These are phyloP conservation scores for Heliamphora exappendiculata DNA, from an alignment of 148 eudicot genomes.

Conservation along the genomic window DNA sequence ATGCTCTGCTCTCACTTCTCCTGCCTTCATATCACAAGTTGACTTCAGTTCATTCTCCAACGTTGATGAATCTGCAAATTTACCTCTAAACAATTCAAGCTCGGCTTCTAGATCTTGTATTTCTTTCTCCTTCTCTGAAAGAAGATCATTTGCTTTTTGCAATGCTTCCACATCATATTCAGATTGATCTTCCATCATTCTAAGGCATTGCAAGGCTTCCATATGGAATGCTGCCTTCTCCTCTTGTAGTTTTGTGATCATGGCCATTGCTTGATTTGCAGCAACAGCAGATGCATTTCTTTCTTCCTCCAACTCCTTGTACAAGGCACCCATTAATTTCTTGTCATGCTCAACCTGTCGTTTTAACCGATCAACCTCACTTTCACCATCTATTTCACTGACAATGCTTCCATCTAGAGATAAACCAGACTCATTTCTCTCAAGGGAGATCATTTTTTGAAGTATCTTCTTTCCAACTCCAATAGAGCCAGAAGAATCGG, in stretches of 20 bases:
- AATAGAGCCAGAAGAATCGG: conserved; percentile 34
- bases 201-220: conserved; percentile 88
- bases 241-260: conserved; percentile 92
- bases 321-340: conserved; percentile 51
- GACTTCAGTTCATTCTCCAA: conserved; percentile 26
- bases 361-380: conserved; percentile 54
- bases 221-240: conserved; percentile 88
- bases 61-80: conserved; percentile 29
- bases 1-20: conserved; percentile 11
- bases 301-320: conserved; percentile 91
- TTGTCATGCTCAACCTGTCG: conserved; percentile 85
- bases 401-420: conserved; percentile 65
- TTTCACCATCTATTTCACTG: conserved; percentile 88
- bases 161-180: conserved; percentile 85
- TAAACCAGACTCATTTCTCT: conserved; percentile 71
- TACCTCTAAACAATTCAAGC: conserved; percentile 45
- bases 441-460: conserved; percentile 70
- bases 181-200: conserved; percentile 99
- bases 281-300: conserved; percentile 88
- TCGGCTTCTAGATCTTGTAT: conserved; percentile 72
- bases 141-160: conserved; percentile 59
- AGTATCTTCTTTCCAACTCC: conserved; percentile 53
- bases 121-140: conserved; percentile 70
- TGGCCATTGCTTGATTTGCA: conserved; percentile 91
- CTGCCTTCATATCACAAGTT: conserved; percentile 13